Base-by-base conservation (phyloP, 2,329 filamentous ascomycete genomes). In the Gremmenia infestans region DNA sequence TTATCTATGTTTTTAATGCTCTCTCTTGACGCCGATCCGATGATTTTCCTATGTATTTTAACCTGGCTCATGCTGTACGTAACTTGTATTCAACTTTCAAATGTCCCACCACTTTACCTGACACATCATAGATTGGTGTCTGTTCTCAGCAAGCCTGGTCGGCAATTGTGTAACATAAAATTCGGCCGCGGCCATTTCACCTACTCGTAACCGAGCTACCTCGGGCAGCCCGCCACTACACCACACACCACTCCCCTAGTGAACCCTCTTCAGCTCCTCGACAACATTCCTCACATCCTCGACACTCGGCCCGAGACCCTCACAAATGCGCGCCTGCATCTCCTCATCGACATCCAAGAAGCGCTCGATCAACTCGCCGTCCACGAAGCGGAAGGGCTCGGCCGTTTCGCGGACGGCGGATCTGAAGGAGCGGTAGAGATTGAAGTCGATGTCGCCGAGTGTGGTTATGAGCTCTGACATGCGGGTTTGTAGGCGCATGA, bases 341-440 rank as follows among this genome's bases (percentile, higher is more conserved):
- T 76, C 75, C 54, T 86, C 83, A 47, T 81, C 77, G 60, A 89
- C 75, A 60, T 91, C 86, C 62, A 97, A 72, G 68, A 97, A 97
- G 51, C 83, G 74, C 73, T 97, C 93, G 12, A 99, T 78, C 65
- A 97, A 77, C 70, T 97, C 93, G 0, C 93, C 94, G 67, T 99
- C 94, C 12, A 99, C 82, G 66, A 97, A 97, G 1, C 93, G 81
- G 67, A 84, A 89, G 0, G 94, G 93, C 40, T 87, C 89, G 0
- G 88, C 85, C 0, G 83, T 81, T 57, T 88, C 82, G 17, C 86
- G 77, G 25, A 87, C 85, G 23, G 83, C 77, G 53, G 85, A 95
- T 58, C 84, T 84, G 74, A 93, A 96, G 0, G 88, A 88, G n/a
- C 94, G 82, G 75, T 89, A 99, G 22, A 79, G 77, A 40, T 84